A percentile compares a stretch with the other conserved stretches of the same genome.
These are phyloP conservation scores for Globisporangium canariense DNA, from an alignment of 352 stramenopile species.

Conservation along the genomic window DNA sequence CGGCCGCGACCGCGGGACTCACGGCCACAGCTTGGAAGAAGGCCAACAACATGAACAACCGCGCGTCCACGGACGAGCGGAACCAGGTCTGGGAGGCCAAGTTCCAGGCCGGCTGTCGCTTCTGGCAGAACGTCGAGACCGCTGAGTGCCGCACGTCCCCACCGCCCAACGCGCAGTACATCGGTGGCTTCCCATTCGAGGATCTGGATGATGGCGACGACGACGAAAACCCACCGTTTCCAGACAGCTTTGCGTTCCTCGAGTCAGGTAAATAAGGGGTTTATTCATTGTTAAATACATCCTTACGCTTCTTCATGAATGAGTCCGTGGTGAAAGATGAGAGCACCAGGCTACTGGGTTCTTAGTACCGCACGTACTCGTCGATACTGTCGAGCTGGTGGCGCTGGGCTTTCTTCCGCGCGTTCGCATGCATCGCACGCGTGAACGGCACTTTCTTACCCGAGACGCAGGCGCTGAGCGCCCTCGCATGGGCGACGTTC, in stretches of 20 bases:
- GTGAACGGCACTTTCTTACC: slow-evolving; percentile 9
- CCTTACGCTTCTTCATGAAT: not conserved
- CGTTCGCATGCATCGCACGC: not conserved
- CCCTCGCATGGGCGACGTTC: not conserved
- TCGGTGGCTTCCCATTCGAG: slow-evolving; percentile 2
- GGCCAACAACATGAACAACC: slow-evolving; percentile 20
- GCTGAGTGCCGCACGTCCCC: slow-evolving; percentile 42
- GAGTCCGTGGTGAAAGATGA: not conserved
- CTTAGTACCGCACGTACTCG: slow-evolving; percentile 8
- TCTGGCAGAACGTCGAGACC: slow-evolving; percentile 73
- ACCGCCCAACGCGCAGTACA: slow-evolving; percentile 17
- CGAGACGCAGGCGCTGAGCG: not conserved
- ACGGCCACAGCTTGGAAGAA: slow-evolving; percentile 32
- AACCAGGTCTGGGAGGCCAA: slow-evolving; percentile 50
- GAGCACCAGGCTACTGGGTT: not conserved
- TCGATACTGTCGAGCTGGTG: slow-evolving; percentile 3
- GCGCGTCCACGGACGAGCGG: slow-evolving; percentile 24
- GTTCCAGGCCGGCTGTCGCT: slow-evolving; percentile 73
- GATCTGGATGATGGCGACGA: slow-evolving; percentile 20
- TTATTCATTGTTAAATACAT: slow-evolving; percentile 4
- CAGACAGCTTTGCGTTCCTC: slow-evolving; percentile 69
- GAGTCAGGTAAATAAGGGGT: slow-evolving; percentile 7
- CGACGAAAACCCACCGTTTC: slow-evolving; percentile 47
- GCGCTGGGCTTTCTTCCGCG: not conserved
- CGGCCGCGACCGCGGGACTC: slow-evolving; percentile 16